phyloP scores from a whole-genome alignment of 75 land plant genomes.

The Ceratopteris richardii region DNA sequence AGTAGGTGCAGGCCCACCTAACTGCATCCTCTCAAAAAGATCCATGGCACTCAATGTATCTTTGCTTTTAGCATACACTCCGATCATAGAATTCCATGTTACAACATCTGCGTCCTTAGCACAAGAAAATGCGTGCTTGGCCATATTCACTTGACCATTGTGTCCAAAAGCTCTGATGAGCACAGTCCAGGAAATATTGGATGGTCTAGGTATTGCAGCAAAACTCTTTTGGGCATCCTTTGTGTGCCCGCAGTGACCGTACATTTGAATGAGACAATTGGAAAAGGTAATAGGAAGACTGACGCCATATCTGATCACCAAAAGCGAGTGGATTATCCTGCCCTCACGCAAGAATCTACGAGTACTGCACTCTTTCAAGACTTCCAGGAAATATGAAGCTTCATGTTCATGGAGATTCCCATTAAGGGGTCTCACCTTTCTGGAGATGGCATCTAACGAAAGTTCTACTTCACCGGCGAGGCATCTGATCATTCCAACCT shows the following conservation, averaged over 20 bases:
- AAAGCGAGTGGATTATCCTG: neutral
- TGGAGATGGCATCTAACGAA: too few relatives aligned
- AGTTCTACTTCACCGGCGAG: too few relatives aligned
- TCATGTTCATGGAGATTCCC: too few relatives aligned
- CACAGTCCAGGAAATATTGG: neutral
- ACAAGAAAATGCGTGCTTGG: neutral
- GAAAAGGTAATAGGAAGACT: neutral
- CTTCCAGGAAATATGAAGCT: neutral
- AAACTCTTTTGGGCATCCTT: neutral
- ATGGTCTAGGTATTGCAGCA: neutral
- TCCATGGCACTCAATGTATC: neutral
- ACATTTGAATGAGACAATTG: neutral
- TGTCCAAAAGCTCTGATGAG: constrained; percentile 3
- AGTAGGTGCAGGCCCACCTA: neutral
- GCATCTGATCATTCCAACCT: too few relatives aligned
- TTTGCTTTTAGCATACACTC: constrained; percentile 1
- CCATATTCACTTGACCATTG: neutral
- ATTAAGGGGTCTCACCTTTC: too few relatives aligned
- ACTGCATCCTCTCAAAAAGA: constrained; percentile 4
- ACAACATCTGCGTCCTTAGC: neutral
- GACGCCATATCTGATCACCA: neutral
- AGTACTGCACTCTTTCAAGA: neutral
- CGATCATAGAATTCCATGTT: constrained; percentile 11
- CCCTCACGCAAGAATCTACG: neutral
- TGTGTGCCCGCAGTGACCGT: neutral